phyloP scores from a whole-genome alignment of 1,139 yeast genomes.

The Saccharomyces hybrid region DNA sequence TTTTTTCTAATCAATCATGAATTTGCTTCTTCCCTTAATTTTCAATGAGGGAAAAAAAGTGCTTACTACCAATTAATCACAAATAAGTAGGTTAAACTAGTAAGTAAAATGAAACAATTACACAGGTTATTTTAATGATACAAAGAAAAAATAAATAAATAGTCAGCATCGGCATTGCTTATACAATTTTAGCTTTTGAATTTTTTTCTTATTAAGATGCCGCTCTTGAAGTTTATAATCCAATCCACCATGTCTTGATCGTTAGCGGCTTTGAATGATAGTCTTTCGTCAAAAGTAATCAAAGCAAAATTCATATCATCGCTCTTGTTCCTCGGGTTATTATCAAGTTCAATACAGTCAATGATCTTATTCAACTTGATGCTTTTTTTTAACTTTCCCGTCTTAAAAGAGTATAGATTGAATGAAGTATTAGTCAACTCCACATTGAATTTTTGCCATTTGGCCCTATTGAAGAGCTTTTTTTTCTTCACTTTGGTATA shows the following conservation, averaged over 20 bases:
- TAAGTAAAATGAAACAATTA: not conserved
- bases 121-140: not conserved
- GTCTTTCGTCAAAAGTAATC: conserved; percentile 15
- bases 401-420: conserved; percentile 14
- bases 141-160: not conserved
- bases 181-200: not conserved
- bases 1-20: not conserved
- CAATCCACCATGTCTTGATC: conserved; percentile 22
- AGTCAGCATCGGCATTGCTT: not conserved
- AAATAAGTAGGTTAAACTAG: not conserved
- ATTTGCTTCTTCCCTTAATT: not conserved
- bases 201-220: conserved; percentile 13
- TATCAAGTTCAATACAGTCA: conserved; percentile 20
- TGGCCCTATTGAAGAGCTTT: conserved; percentile 13
- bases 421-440: conserved; percentile 14
- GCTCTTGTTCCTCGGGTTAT: conserved; percentile 2
- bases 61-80: not conserved
- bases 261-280: conserved; percentile 17
- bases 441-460: conserved; percentile 19
- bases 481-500: conserved; percentile 15
- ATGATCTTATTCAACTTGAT: conserved; percentile 15
- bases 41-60: not conserved
- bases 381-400: conserved; percentile 11
- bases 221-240: conserved; percentile 21
- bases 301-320: conserved; percentile 15